phyloP scores from a whole-genome alignment of 2,329 filamentous ascomycete genomes.

The Botrytis galanthina region DNA sequence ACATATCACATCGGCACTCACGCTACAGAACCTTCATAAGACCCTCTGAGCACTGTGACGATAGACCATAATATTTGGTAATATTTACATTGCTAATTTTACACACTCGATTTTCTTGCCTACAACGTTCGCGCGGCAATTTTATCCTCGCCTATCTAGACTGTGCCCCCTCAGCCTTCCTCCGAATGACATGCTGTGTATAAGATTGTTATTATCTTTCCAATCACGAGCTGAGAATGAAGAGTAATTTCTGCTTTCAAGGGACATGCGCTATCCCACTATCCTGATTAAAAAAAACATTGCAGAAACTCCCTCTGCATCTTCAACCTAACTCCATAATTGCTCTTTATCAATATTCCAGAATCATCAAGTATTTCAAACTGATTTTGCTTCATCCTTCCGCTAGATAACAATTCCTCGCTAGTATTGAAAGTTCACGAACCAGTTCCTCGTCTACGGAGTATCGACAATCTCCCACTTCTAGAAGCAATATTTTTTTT shows the following conservation, averaged over 20 bases:
- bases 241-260: neutral
- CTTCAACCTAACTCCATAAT: neutral
- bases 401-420: neutral
- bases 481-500: neutral
- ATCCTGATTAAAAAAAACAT: neutral
- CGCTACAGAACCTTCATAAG: neutral
- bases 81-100: neutral
- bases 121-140: neutral
- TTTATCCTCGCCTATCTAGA: neutral
- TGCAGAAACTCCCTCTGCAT: neutral
- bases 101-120: neutral
- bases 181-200: neutral
- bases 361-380: neutral
- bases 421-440: neutral
- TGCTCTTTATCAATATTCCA: neutral
- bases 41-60: neutral
- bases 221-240: neutral
- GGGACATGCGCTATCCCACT: neutral
- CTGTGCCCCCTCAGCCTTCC: neutral
- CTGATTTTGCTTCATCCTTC: neutral
- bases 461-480: neutral
- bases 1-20: neutral
- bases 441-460: neutral
- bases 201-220: neutral
- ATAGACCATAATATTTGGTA: neutral